phyloP scores from a whole-genome alignment of 2,329 filamentous ascomycete species.

The Xylariales sp. region DNA sequence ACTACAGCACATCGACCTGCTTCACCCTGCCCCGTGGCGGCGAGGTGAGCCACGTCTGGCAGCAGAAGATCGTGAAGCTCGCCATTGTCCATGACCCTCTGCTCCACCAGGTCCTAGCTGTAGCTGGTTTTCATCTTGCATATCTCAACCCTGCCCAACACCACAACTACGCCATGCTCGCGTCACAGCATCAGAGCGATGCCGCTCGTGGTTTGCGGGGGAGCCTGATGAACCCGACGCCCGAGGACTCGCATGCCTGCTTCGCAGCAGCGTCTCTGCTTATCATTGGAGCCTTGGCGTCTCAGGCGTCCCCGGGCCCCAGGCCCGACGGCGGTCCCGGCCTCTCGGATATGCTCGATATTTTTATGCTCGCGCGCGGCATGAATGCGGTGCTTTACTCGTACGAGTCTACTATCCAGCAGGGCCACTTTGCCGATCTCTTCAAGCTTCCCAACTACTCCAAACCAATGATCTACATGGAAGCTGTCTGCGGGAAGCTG shows the following conservation, averaged over 20 bases:
- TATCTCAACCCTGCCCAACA: conserved; percentile 19
- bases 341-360: conserved; percentile 26
- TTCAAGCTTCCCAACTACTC: conserved; percentile 10
- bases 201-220: conserved; percentile 24
- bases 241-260: conserved; percentile 25
- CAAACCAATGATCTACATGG: conserved; percentile 3
- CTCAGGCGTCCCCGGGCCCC: conserved; percentile 15
- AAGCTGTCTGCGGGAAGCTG: conserved; percentile 6
- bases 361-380: conserved; percentile 24
- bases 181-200: conserved; percentile 27
- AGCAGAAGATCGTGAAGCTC: not conserved
- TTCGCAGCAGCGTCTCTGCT: conserved; percentile 27
- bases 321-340: conserved; percentile 12
- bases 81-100: not conserved
- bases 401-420: conserved; percentile 14
- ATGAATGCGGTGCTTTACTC: conserved; percentile 24
- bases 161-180: conserved; percentile 18
- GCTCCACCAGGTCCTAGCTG: conserved; percentile 4
- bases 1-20: conserved; percentile 2
- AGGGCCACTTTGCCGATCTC: conserved; percentile 15
- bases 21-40: not conserved
- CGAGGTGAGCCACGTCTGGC: conserved; percentile 2
- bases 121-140: not conserved
- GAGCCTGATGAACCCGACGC: conserved; percentile 17
- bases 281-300: conserved; percentile 25